Conservation (phyloP, 176 grass and related monocot species). For the Poa pratensis region DNA sequence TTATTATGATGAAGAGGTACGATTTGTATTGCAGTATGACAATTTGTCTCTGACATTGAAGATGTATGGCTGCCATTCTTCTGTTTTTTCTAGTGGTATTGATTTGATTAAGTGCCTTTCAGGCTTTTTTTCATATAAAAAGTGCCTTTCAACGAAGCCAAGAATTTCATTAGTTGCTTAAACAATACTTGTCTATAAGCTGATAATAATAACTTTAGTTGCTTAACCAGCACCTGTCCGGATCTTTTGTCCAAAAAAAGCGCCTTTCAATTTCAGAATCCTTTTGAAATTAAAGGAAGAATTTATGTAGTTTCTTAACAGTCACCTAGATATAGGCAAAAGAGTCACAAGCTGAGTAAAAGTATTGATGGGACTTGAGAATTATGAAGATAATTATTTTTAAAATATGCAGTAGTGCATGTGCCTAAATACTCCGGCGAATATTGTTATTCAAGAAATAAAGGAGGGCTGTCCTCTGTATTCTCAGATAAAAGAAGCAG, state of each 20-base stretch:
- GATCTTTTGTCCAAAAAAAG: background rate
- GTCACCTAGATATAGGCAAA: background rate
- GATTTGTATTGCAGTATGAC: constrained; percentile 31
- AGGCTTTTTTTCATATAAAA: background rate
- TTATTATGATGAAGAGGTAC: constrained; percentile 80
- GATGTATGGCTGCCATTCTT: constrained; percentile 19
- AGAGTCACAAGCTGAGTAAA: background rate
- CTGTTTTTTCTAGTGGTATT: constrained; percentile 19
- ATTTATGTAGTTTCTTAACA: background rate
- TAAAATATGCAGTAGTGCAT: background rate
- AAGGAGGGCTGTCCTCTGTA: background rate
- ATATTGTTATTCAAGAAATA: constrained; percentile 5
- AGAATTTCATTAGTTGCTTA: background rate
- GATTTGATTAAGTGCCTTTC: constrained; percentile 24
- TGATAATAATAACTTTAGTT: background rate
- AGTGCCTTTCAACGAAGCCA: background rate
- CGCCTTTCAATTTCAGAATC: background rate
- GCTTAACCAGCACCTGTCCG: background rate
- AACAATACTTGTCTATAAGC: background rate
- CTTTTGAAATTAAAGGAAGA: background rate
- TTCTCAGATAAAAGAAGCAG: constrained; percentile 30
- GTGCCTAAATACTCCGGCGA: background rate
- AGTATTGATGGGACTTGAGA: background rate
- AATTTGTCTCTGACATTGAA: constrained; percentile 7
- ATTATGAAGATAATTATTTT: background rate